Conservation (phyloP, 2,329 filamentous ascomycete species). For the Pyrenophora seminiperda region DNA sequence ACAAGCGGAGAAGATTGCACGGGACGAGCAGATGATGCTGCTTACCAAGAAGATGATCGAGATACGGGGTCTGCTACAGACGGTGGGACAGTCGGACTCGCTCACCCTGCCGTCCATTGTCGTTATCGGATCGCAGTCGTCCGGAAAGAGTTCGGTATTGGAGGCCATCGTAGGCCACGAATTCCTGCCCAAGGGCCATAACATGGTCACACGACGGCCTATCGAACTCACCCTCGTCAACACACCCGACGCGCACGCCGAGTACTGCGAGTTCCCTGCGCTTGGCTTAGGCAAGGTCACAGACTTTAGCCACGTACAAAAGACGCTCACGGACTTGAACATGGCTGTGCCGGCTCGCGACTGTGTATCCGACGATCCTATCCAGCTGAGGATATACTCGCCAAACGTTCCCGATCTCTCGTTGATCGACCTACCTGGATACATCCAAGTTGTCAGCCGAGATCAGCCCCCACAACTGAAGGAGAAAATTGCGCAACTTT, state of each 20-base stretch:
- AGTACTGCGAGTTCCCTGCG: conserved; percentile 96
- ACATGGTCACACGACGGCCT: conserved; percentile 95
- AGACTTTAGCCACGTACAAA: conserved; percentile 90
- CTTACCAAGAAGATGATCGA: conserved; percentile 99
- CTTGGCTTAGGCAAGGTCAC: conserved; percentile 86
- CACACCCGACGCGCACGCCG: conserved; percentile 81
- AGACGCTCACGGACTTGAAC: conserved; percentile 93
- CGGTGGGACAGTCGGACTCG: conserved; percentile 87
- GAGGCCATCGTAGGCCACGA: conserved; percentile 98
- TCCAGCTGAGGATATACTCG: conserved; percentile 93
- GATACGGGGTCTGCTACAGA: conserved; percentile 88
- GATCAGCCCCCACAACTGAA: conserved; percentile 92
- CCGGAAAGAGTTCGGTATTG: conserved; percentile 94
- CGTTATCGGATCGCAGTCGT: conserved; percentile 98
- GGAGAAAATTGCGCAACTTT: conserved; percentile 93
- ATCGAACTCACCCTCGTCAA: conserved; percentile 97
- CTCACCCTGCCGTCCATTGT: conserved; percentile 94
- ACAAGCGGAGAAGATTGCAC: conserved; percentile 68
- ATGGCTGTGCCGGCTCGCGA: conserved; percentile 86
- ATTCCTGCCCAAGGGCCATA: conserved; percentile 95
- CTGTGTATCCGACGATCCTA: conserved; percentile 95
- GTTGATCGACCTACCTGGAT: conserved; percentile 93
- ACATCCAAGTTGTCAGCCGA: conserved; percentile 92
- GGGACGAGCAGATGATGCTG: conserved; percentile 99
- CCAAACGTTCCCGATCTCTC: conserved; percentile 94